A percentile compares a stretch with the other conserved stretches of the same genome.
Evolutionary conservation across 495 filamentous ascomycete species (phyloP).

Genomic region (Aspergillus haitiensis): DNA sequence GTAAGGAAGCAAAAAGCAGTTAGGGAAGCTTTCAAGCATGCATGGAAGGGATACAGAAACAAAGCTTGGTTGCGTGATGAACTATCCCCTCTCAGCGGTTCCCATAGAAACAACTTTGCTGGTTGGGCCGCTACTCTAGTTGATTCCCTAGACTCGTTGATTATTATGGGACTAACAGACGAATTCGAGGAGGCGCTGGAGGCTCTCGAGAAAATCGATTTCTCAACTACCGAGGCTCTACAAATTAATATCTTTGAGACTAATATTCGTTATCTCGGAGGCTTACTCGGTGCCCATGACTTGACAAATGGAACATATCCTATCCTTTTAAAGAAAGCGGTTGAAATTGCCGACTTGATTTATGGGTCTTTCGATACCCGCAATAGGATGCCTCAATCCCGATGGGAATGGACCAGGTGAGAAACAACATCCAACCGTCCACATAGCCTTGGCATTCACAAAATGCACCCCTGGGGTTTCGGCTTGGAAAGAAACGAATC

Average conservation of each 20-base stretch:
- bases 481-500: background rate
- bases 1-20: slow-evolving; percentile 57
- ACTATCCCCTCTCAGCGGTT: slow-evolving; percentile 62
- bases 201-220: slow-evolving; percentile 56
- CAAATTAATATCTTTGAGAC: slow-evolving; percentile 84
- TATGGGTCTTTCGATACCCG: slow-evolving; percentile 94
- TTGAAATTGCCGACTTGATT: slow-evolving; percentile 82
- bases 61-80: slow-evolving; percentile 83
- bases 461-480: background rate
- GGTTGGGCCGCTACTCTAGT: slow-evolving; percentile 64
- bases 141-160: slow-evolving; percentile 61
- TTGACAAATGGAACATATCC: slow-evolving; percentile 64
- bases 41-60: slow-evolving; percentile 74
- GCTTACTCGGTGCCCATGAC: slow-evolving; percentile 81
- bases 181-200: slow-evolving; percentile 61
- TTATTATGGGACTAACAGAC: slow-evolving; percentile 61
- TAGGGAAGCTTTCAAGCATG: slow-evolving; percentile 63
- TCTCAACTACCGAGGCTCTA: slow-evolving; percentile 46
- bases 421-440: background rate
- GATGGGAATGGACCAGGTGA: slow-evolving; percentile 52
- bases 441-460: background rate
- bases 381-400: slow-evolving; percentile 82
- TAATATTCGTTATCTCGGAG: slow-evolving; percentile 83
- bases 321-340: slow-evolving; percentile 78
- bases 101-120: slow-evolving; percentile 53